Conservation (phyloP, 371 early-diverging fungal species). For the Apophysomyces sp. region DNA sequence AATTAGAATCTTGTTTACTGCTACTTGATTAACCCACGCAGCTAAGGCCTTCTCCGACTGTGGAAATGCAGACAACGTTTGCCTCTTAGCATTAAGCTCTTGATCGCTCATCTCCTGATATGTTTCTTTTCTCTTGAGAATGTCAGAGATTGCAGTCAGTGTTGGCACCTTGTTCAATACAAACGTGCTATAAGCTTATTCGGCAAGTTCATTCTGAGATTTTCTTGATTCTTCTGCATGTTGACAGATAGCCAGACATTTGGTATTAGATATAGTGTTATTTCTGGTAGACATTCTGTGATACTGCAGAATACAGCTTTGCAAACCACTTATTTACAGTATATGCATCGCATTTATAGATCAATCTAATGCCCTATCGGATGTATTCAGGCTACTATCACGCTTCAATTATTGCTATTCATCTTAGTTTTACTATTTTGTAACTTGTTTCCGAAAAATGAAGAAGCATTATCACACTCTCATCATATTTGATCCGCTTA, state of each 20-base stretch:
- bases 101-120: not conserved
- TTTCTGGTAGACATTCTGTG: not conserved
- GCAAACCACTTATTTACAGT: too few relatives aligned
- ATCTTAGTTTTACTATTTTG: too few relatives aligned
- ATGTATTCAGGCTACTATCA: too few relatives aligned
- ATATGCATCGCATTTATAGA: too few relatives aligned
- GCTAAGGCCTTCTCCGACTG: not conserved
- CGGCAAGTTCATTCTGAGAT: not conserved
- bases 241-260: not conserved
- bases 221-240: not conserved
- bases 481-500: too few relatives aligned
- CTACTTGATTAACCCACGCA: not conserved
- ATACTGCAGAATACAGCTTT: too few relatives aligned
- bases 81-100: not conserved
- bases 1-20: not conserved
- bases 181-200: not conserved
- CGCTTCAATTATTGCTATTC: too few relatives aligned
- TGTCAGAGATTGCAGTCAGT: not conserved
- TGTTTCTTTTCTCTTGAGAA: not conserved
- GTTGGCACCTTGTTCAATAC: not conserved
- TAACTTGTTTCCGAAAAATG: too few relatives aligned
- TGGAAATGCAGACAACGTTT: not conserved
- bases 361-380: too few relatives aligned
- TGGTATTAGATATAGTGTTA: not conserved
- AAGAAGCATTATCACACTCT: too few relatives aligned